phyloP scores from a whole-genome alignment of 1,284 basidiomycete genomes.

The Boletus subluridellus region DNA sequence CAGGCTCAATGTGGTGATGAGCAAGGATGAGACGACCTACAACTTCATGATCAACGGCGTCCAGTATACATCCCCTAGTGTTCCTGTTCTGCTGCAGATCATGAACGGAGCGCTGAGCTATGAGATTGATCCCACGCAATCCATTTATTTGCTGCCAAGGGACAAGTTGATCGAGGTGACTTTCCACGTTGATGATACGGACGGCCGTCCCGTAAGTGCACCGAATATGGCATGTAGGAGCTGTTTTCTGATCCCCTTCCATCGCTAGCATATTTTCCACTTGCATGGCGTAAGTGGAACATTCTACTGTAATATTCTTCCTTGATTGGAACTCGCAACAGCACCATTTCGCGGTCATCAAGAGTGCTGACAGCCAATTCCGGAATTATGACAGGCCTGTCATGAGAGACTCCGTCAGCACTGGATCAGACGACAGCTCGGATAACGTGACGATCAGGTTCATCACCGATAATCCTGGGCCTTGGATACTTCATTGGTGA shows the following conservation, averaged over 20 bases:
- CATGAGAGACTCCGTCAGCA: conserved; percentile 21
- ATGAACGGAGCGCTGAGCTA: conserved; percentile 37
- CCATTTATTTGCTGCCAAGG: conserved; percentile 37
- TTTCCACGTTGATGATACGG: conserved; percentile 6
- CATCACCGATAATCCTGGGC: conserved; percentile 24
- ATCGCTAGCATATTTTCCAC: conserved; percentile 31
- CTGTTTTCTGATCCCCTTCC: neutral
- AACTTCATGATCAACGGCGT: conserved; percentile 30
- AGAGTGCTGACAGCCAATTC: conserved; percentile 15
- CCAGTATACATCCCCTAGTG: conserved; percentile 36
- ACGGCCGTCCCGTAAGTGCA: conserved; percentile 12
- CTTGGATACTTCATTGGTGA: conserved; percentile 28
- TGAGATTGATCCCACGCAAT: conserved; percentile 39
- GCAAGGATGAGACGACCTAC: conserved; percentile 14
- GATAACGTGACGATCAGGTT: conserved; percentile 27
- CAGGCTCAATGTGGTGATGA: conserved; percentile 24
- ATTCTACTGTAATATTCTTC: neutral
- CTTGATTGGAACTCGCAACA: neutral
- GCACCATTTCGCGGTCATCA: conserved; percentile 24
- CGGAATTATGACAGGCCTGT: conserved; percentile 28
- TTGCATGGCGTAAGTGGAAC: conserved; percentile 27
- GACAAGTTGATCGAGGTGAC: conserved; percentile 38
- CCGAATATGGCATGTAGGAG: neutral
- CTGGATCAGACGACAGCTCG: conserved; percentile 22
- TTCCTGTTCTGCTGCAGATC: conserved; percentile 48